phyloP scores from a whole-genome alignment of 169 alveolate genomes.

The Besnoitia besnoiti region DNA sequence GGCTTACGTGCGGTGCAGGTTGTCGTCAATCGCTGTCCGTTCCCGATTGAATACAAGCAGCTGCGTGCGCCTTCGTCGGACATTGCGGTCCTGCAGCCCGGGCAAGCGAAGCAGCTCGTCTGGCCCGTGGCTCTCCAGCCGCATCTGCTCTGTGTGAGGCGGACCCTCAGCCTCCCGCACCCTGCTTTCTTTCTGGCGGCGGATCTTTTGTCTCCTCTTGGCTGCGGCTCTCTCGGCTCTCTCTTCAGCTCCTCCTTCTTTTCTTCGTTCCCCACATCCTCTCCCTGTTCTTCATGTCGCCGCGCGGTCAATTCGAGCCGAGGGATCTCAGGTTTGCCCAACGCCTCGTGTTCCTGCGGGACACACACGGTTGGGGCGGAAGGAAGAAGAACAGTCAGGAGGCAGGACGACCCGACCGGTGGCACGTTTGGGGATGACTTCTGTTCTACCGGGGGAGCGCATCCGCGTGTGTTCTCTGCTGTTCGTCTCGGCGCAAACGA shows the following conservation, averaged over 20 bases:
- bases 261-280: not conserved
- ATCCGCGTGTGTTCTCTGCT: not conserved
- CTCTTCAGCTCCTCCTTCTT: not conserved
- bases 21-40: not conserved
- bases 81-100: slow-evolving; percentile 5
- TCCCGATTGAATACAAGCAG: slow-evolving; percentile 22
- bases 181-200: slow-evolving; percentile 16
- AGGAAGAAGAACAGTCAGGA: too few species aligned
- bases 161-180: slow-evolving; percentile 5
- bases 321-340: too few species aligned
- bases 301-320: too few species aligned
- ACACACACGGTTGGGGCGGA: too few species aligned
- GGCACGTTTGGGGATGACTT: not conserved
- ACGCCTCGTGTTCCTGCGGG: too few species aligned
- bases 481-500: not conserved
- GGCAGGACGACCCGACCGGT: too few species aligned
- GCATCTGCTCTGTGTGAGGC: not conserved
- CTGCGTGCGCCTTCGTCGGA: not conserved
- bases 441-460: too few species aligned
- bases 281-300: too few species aligned
- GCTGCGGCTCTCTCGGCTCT: too few species aligned
- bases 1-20: slow-evolving; percentile 32
- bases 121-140: slow-evolving; percentile 22
- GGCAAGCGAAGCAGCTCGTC: slow-evolving; percentile 6
- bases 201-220: slow-evolving; percentile 17